These are phyloP conservation scores for Xylariaceae sp. DNA, from an alignment of 2,329 filamentous ascomycete genomes.

Conservation along the genomic window DNA sequence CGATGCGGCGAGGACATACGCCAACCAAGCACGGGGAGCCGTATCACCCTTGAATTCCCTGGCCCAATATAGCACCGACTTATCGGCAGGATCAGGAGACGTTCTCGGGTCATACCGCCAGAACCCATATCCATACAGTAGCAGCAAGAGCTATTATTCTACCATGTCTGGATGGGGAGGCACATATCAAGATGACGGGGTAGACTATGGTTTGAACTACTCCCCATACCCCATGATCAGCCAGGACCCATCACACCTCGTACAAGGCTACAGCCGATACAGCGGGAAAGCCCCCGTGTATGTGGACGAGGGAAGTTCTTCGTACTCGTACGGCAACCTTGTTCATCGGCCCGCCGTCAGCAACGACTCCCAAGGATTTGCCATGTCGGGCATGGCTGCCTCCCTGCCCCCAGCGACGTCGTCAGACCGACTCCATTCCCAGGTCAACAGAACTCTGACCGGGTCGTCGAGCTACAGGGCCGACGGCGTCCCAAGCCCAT, in stretches of 20 bases:
- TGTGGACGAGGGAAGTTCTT: slow-evolving; percentile 28
- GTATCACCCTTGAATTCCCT: slow-evolving; percentile 25
- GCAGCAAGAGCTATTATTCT: slow-evolving; percentile 30
- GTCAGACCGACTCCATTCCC: slow-evolving; percentile 30
- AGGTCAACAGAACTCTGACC: slow-evolving; percentile 28
- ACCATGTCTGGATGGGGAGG: slow-evolving; percentile 30
- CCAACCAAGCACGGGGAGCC: slow-evolving; percentile 24
- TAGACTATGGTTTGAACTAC: slow-evolving; percentile 32
- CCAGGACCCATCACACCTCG: slow-evolving; percentile 28
- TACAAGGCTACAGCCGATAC: slow-evolving; percentile 28
- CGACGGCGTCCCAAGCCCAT: slow-evolving; percentile 20
- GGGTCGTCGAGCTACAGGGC: slow-evolving; percentile 27
- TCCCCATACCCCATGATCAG: slow-evolving; percentile 30
- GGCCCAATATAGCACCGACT: slow-evolving; percentile 30
- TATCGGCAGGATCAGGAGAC: slow-evolving; percentile 26
- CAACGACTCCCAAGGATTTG: slow-evolving; percentile 33
- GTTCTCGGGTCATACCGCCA: slow-evolving; percentile 30
- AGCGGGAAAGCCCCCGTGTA: slow-evolving; percentile 28
- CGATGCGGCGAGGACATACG: slow-evolving; percentile 30
- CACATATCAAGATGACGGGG: slow-evolving; percentile 32
- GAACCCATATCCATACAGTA: slow-evolving; percentile 19
- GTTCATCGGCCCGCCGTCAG: slow-evolving; percentile 31
- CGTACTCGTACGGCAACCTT: slow-evolving; percentile 32
- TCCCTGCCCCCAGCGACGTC: slow-evolving; percentile 31
- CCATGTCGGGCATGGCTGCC: slow-evolving; percentile 37